Percentiles rank a stretch among this genome's conserved stretches.
Conservation (phyloP, 257 asterid genomes). For the Solanum virginianum region DNA sequence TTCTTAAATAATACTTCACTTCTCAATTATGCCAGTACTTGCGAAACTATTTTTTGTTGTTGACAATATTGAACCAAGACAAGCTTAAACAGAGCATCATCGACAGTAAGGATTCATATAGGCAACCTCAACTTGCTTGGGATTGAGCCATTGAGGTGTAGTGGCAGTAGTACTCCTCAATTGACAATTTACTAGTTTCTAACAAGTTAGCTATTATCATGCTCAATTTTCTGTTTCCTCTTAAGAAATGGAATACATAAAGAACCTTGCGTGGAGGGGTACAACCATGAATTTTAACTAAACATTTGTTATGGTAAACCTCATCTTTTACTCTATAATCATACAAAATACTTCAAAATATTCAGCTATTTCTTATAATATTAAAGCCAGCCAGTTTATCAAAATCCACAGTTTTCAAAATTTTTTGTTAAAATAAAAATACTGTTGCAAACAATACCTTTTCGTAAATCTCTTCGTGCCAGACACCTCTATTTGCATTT, state of each 20-base stretch:
- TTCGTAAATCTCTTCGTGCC: too few relatives aligned
- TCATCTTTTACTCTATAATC: background rate
- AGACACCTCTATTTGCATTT: too few relatives aligned
- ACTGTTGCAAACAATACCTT: too few relatives aligned
- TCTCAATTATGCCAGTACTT: background rate
- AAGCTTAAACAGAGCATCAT: background rate
- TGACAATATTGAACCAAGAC: background rate
- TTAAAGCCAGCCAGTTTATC: background rate
- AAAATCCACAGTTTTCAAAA: background rate
- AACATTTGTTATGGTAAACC: background rate
- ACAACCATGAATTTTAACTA: background rate
- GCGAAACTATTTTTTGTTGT: background rate
- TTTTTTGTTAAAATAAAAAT: too few relatives aligned
- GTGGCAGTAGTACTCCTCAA: background rate
- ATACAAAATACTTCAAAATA: too few relatives aligned
- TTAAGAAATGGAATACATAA: background rate
- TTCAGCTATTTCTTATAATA: too few relatives aligned
- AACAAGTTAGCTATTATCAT: background rate
- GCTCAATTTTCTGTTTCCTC: background rate
- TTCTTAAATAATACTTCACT: background rate
- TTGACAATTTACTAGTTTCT: background rate
- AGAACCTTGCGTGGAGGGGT: background rate
- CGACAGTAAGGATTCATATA: background rate
- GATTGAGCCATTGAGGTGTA: background rate
- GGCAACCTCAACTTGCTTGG: background rate